These are phyloP conservation scores for Ogataea hybrid DNA, from an alignment of 1,139 yeast species.

Conservation along the genomic window DNA sequence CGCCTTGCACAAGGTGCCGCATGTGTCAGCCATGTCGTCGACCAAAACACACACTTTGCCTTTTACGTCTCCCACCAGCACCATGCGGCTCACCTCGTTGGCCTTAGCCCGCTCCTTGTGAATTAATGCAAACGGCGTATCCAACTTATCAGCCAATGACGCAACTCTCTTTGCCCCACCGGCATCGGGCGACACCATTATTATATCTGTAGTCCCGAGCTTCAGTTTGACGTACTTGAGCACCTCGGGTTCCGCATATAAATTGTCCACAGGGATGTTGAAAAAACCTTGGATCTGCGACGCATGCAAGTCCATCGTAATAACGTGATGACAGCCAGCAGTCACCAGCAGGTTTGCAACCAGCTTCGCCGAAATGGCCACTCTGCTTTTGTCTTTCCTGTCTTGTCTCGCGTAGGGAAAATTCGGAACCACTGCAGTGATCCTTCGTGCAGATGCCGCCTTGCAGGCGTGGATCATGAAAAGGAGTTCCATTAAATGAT, in stretches of 20 bases:
- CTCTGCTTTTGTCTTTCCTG: conserved; percentile 76
- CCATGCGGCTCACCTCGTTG: conserved; percentile 71
- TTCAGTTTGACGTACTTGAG: conserved; percentile 63
- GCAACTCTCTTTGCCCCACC: conserved; percentile 88
- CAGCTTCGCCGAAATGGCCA: conserved; percentile 78
- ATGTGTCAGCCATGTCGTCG: no score
- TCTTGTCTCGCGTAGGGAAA: conserved; percentile 86
- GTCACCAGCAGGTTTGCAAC: conserved; percentile 74
- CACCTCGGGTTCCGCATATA: conserved; percentile 78
- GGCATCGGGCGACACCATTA: conserved; percentile 79
- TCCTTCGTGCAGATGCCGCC: conserved; percentile 75
- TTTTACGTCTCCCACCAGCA: no score
- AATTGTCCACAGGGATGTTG: conserved; percentile 76
- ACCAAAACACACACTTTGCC: no score
- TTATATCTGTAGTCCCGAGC: conserved; percentile 45
- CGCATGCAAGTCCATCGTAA: conserved; percentile 82
- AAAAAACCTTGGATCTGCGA: conserved; percentile 85
- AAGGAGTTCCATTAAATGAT: conserved; percentile 66
- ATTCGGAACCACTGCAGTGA: conserved; percentile 77
- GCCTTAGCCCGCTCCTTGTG: conserved; percentile 83
- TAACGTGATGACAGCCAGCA: conserved; percentile 79
- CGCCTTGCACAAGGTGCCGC: no score
- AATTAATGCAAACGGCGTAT: conserved; percentile 73
- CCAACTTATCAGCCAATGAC: conserved; percentile 72
- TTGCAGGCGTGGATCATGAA: conserved; percentile 76